phyloP scores from a whole-genome alignment of 2,329 filamentous ascomycete genomes.

The Hypomyces rosellus region DNA sequence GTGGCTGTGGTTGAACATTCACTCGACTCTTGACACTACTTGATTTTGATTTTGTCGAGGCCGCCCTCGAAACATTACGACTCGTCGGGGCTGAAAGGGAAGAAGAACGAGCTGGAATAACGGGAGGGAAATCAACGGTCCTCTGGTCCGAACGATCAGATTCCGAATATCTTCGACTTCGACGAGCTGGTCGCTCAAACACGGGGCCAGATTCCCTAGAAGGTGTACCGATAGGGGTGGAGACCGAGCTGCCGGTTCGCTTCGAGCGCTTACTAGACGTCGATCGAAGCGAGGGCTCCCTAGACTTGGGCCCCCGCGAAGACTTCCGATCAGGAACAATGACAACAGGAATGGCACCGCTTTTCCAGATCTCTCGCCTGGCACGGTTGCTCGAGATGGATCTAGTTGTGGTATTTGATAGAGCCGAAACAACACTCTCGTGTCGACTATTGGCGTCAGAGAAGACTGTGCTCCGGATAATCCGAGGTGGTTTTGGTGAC shows the following conservation, averaged over 20 bases:
- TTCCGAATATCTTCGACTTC: constrained; percentile 39
- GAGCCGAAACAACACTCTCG: constrained; percentile 44
- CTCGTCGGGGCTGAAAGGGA: constrained; percentile 59
- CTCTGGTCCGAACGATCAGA: constrained; percentile 46
- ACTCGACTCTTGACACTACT: neutral
- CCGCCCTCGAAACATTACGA: constrained; percentile 47
- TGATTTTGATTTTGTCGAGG: constrained; percentile 39
- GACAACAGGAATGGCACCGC: constrained; percentile 55
- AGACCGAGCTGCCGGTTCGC: constrained; percentile 46
- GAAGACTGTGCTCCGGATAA: constrained; percentile 20
- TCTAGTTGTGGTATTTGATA: constrained; percentile 41
- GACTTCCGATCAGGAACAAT: constrained; percentile 54
- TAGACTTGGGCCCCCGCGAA: constrained; percentile 46
- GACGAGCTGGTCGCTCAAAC: constrained; percentile 36
- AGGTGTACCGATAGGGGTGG: constrained; percentile 37
- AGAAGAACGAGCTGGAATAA: constrained; percentile 50
- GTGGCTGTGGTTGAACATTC: neutral
- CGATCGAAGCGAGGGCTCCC: constrained; percentile 52
- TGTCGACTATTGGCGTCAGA: constrained; percentile 24
- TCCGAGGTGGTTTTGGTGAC: constrained; percentile 22
- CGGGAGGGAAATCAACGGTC: constrained; percentile 55
- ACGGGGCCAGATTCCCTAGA: constrained; percentile 37
- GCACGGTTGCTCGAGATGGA: constrained; percentile 49
- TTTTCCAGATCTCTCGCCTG: constrained; percentile 53
- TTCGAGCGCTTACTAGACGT: constrained; percentile 53